Evolutionary conservation across 2,329 filamentous ascomycete species (phyloP).

Genomic region (Bipolaris cookei): DNA sequence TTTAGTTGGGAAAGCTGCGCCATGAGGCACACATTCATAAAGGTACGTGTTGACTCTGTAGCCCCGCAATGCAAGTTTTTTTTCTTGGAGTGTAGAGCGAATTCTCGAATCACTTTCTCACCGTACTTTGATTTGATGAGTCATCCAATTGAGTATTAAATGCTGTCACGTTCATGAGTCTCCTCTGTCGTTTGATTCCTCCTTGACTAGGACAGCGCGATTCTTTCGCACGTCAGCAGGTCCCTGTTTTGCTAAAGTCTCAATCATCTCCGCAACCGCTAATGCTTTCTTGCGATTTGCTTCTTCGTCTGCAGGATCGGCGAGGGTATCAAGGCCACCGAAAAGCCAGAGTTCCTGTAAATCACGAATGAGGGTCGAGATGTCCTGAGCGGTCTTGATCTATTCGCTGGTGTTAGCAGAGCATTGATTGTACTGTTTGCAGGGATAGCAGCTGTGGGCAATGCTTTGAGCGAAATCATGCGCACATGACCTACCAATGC

Average conservation of each 20-base stretch:
- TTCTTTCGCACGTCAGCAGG: slow-evolving; percentile 8
- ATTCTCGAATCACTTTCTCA: neutral
- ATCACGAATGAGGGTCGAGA: slow-evolving; percentile 64
- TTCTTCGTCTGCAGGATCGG: slow-evolving; percentile 37
- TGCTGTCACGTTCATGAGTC: neutral
- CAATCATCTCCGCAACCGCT: slow-evolving; percentile 32
- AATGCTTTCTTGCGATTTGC: slow-evolving; percentile 26
- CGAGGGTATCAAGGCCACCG: slow-evolving; percentile 65
- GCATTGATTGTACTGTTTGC: neutral
- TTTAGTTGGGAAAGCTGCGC: neutral
- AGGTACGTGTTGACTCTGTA: neutral
- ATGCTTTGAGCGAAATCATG: neutral
- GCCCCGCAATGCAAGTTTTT: neutral
- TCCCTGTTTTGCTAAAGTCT: slow-evolving; percentile 28
- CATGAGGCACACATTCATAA: neutral
- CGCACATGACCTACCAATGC: slow-evolving; percentile 56
- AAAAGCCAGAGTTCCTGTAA: slow-evolving; percentile 73
- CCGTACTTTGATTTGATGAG: neutral
- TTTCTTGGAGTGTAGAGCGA: neutral
- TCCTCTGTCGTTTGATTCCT: slow-evolving; percentile 2
- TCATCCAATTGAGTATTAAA: neutral
- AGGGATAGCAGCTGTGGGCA: neutral
- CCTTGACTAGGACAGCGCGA: neutral
- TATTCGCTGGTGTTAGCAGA: slow-evolving; percentile 3
- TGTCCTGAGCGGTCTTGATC: slow-evolving; percentile 68